Evolutionary conservation across 345 rosid genomes (phyloP).

Genomic region (Acer negundo): DNA sequence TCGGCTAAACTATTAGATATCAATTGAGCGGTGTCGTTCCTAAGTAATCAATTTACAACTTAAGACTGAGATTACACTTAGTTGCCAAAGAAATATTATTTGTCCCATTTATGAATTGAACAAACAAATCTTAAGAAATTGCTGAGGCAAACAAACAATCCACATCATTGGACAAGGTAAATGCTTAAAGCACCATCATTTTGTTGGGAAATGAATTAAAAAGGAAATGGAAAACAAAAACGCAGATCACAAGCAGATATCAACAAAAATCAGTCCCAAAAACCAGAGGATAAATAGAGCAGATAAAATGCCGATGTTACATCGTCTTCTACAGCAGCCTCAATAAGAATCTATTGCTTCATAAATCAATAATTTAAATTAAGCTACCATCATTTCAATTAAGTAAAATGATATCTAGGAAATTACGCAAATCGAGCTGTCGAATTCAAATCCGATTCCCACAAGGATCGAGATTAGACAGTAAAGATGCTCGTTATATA

Average conservation of each 20-base stretch:
- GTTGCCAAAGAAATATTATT: neutral
- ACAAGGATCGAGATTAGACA: neutral
- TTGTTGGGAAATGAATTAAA: neutral
- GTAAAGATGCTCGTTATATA: neutral
- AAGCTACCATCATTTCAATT: neutral
- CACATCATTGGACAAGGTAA: neutral
- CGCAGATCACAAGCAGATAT: neutral
- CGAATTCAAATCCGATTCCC: slow-evolving; percentile 3
- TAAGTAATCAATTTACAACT: neutral
- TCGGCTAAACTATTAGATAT: neutral
- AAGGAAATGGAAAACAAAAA: neutral
- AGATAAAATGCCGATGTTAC: neutral
- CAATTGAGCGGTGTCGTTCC: neutral
- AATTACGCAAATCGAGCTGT: neutral
- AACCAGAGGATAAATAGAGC: neutral
- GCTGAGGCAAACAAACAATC: neutral
- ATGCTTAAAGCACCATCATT: neutral
- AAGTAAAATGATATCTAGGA: neutral
- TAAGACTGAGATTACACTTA: neutral
- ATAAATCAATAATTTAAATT: neutral
- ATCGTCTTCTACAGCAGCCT: neutral
- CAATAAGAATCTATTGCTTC: neutral
- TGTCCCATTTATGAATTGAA: neutral
- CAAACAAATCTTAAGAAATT: neutral
- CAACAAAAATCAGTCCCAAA: neutral